Percentiles rank a stretch among this genome's conserved stretches.
These are phyloP conservation scores for Verticillium nubilum DNA, from an alignment of 2,329 filamentous ascomycete genomes.

Conservation along the genomic window DNA sequence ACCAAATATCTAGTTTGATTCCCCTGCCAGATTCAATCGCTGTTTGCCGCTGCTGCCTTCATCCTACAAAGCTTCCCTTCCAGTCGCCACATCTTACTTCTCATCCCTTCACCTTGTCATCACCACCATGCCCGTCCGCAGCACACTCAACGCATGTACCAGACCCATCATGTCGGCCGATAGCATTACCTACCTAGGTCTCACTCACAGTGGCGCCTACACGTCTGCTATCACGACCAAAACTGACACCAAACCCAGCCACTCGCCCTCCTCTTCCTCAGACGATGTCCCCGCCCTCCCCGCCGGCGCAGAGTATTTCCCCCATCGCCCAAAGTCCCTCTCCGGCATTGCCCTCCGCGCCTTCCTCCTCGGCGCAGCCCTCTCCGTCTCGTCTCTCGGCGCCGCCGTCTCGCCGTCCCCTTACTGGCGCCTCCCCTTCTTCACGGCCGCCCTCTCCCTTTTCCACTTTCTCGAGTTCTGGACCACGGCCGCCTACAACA, in stretches of 20 bases:
- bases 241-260: conserved; percentile 13
- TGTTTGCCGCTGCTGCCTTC: background rate
- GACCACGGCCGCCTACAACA: conserved; percentile 82
- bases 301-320: conserved; percentile 28
- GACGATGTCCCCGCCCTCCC: conserved; percentile 6
- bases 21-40: too few species aligned
- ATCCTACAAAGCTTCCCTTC: too few species aligned
- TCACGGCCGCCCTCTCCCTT: conserved; percentile 61
- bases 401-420: conserved; percentile 33
- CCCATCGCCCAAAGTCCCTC: conserved; percentile 49
- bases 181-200: conserved; percentile 1
- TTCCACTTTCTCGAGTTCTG: conserved; percentile 98
- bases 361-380: conserved; percentile 44
- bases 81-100: too few species aligned
- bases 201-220: background rate
- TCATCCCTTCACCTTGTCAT: background rate
- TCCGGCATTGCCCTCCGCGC: conserved; percentile 54
- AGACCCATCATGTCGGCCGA: background rate
- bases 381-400: conserved; percentile 29
- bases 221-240: conserved; percentile 1
- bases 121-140: background rate
- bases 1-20: background rate
- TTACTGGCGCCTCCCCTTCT: conserved; percentile 60
- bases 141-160: background rate
- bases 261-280: conserved; percentile 13